Conservation (phyloP, 169 alveolate species). For the Plasmodium inui region DNA sequence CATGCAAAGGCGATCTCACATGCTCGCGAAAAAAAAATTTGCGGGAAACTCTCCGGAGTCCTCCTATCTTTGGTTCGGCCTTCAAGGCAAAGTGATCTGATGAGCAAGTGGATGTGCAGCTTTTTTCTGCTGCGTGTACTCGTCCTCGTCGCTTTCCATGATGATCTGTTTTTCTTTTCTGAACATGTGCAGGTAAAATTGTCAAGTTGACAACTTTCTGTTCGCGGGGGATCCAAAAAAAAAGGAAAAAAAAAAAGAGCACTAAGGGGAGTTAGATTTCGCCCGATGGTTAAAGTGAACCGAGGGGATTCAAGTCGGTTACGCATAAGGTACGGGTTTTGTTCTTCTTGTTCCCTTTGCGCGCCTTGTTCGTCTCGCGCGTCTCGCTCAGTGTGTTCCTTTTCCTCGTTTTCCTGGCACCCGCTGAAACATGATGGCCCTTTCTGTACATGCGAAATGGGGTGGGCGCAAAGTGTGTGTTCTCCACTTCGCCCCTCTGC, state of each 20-base stretch:
- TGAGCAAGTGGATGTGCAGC: not conserved
- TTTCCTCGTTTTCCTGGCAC: not conserved
- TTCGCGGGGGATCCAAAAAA: not conserved
- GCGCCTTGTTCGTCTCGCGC: not conserved
- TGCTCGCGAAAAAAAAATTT: not conserved
- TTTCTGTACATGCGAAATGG: not conserved
- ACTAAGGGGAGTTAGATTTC: not conserved
- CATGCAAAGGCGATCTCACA: not conserved
- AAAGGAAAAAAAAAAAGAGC: not conserved
- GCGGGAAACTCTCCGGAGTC: not conserved
- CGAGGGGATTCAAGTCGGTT: not conserved
- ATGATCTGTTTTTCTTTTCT: not conserved
- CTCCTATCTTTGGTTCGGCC: not conserved
- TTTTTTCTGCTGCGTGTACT: not conserved
- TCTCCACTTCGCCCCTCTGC: not conserved
- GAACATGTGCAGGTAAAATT: constrained; percentile 1
- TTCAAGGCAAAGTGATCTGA: not conserved
- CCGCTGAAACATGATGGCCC: not conserved
- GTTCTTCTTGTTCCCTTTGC: not conserved
- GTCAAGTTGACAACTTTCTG: not conserved
- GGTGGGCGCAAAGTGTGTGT: not conserved
- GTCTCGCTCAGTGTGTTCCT: not conserved
- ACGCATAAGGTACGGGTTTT: not conserved
- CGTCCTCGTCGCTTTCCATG: not conserved
- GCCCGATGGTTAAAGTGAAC: not conserved